These are phyloP conservation scores for Bauhinia variegata DNA, from an alignment of 306 rosid species.

Conservation along the genomic window DNA sequence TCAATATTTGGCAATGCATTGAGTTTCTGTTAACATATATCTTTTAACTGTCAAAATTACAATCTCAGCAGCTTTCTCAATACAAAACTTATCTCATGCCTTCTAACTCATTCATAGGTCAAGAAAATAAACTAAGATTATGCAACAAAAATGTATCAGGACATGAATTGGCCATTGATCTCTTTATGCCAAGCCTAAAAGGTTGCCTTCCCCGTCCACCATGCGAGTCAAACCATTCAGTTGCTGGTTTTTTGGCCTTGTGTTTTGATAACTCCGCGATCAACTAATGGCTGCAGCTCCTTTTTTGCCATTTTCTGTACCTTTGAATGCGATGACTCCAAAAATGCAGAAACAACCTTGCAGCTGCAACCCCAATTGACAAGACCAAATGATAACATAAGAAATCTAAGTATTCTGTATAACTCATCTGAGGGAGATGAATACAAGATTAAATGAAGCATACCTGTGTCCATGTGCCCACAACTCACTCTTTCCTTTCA, in stretches of 20 bases:
- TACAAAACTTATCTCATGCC: constrained; percentile 38
- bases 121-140: constrained; percentile 19
- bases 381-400: constrained; percentile 22
- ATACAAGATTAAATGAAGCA: constrained; percentile 25
- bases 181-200: not conserved
- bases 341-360: constrained; percentile 78
- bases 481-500: constrained; percentile 69
- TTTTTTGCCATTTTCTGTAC: constrained; percentile 54
- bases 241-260: constrained; percentile 32
- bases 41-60: constrained; percentile 23
- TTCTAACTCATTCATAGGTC: constrained; percentile 12
- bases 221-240: constrained; percentile 10
- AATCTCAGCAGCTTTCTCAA: constrained; percentile 20
- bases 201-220: constrained; percentile 27
- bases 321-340: constrained; percentile 67
- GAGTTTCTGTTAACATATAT: too few species aligned
- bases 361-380: constrained; percentile 57
- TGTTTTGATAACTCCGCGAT: constrained; percentile 60
- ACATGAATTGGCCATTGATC: constrained; percentile 23
- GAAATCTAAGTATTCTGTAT: constrained; percentile 2
- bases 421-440: constrained; percentile 7
- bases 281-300: constrained; percentile 78
- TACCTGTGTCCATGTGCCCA: constrained; percentile 93
- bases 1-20: not conserved
- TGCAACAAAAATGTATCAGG: not conserved